phyloP scores from a whole-genome alignment of 2,329 filamentous ascomycete species.

The Colletotrichum viniferum region DNA sequence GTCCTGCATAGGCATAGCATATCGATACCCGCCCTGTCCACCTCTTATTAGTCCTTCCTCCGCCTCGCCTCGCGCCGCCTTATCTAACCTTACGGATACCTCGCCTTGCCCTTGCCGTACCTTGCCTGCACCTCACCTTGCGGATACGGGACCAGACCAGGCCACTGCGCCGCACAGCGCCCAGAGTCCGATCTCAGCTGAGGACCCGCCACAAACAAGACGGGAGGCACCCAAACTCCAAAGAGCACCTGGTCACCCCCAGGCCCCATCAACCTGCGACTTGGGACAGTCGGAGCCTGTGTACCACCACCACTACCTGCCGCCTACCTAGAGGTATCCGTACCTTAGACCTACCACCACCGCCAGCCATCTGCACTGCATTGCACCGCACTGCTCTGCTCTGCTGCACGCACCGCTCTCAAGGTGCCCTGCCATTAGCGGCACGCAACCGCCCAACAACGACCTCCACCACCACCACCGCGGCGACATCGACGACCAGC shows the following conservation, averaged over 20 bases:
- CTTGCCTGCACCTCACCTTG: not conserved
- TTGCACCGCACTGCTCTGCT: not conserved
- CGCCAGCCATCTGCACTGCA: not conserved
- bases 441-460: not conserved
- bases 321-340: not conserved
- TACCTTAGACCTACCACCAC: not conserved
- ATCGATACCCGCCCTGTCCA: not conserved
- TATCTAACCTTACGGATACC: not conserved
- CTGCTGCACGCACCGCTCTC: not conserved
- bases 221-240: not conserved
- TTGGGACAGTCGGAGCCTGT: constrained; percentile 1
- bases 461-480: not conserved
- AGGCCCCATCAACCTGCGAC: constrained; percentile 17
- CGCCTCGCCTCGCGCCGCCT: not conserved
- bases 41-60: not conserved
- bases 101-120: not conserved
- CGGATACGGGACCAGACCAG: not conserved
- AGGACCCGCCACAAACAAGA: constrained; percentile 12
- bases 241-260: not conserved
- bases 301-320: not conserved
- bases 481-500: not conserved
- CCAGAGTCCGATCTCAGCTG: not conserved
- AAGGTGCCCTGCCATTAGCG: not conserved
- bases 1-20: not conserved
- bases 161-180: not conserved